Conservation (phyloP, 1,284 basidiomycete genomes). For the Fomitopsis schrenkii region DNA sequence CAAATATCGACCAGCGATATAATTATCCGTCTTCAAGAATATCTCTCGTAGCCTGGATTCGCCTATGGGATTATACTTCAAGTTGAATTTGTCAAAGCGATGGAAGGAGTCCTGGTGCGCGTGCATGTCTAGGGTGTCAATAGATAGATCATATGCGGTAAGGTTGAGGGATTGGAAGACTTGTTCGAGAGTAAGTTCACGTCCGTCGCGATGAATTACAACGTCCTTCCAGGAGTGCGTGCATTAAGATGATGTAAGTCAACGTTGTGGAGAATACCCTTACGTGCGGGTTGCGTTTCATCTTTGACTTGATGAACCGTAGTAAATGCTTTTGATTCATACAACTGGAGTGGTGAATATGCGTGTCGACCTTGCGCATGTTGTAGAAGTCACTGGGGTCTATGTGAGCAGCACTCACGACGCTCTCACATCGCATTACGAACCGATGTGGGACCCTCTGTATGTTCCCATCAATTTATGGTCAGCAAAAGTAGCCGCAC, state of each 20-base stretch:
- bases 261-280: slow-evolving; percentile 11
- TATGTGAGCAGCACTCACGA: too few relatives aligned
- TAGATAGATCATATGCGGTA: slow-evolving; percentile 96
- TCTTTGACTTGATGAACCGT: slow-evolving; percentile 98
- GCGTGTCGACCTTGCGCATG: slow-evolving; percentile 96
- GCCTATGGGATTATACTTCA: slow-evolving; percentile 93
- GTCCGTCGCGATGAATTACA: slow-evolving; percentile 93
- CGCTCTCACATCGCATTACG: slow-evolving; percentile 10
- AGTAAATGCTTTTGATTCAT: slow-evolving; percentile 99
- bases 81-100: slow-evolving; percentile 94
- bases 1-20: slow-evolving; percentile 87
- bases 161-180: slow-evolving; percentile 96
- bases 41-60: slow-evolving; percentile 95
- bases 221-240: slow-evolving; percentile 62
- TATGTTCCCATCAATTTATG: neutral
- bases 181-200: slow-evolving; percentile 85
- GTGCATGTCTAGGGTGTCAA: slow-evolving; percentile 99
- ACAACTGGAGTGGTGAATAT: slow-evolving; percentile 96
- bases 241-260: neutral
- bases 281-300: slow-evolving; percentile 79
- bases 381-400: slow-evolving; percentile 92
- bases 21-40: slow-evolving; percentile 98
- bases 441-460: slow-evolving; percentile 74
- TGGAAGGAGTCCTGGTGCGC: slow-evolving; percentile 98
- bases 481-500: slow-evolving; percentile 5